Evolutionary conservation across 2,329 filamentous ascomycete species (phyloP), one percentile per base, ranked within the genome.

Genomic region (Aspergillus vadensis): DNA sequence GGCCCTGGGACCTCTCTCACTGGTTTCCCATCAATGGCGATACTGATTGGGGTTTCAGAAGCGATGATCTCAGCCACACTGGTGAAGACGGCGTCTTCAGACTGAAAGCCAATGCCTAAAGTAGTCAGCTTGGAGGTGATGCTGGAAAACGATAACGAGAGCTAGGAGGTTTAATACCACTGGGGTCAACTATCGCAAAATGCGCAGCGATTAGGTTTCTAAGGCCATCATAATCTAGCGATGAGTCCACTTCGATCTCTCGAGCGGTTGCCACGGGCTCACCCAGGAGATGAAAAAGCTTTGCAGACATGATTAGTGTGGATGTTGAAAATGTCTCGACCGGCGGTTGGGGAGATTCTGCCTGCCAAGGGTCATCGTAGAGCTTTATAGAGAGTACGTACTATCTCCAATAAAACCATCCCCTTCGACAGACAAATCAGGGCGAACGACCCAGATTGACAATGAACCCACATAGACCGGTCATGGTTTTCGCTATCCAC

Each of bases 121-220:
- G 21, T 21, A 7, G 9, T 5, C 19, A 6, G 15, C 5, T 21
- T 51, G n/a, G 17, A 15, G 41, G 12, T 15, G n/a, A 25, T 6
- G 7, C 19, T 12, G 2, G 6, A 21, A 23, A 9, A 25, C 6
- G 10, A 19, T 21, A 8, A 27, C 5, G 19, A 23, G 14, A 7
- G 21, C 30, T 15, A 41, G 21, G 17, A 10, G 15, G 21, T 6
- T 43, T 59, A 59, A 27, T 30, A 74, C 72, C 71, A 39, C 54
- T 66, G 12, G 72, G 69, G 19, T 72, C 67, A 5, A 74, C 70
- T 53, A 74, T 70, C 15, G 71, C 70, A 58, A 73, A 73, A 39
- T 74, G 65, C 19, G 67, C 66, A 25, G 70, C 71, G 32, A 73
- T 61, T 8, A 70, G 54, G 30, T 67, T 48, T 17, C 65, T 62